phyloP scores from a whole-genome alignment of 768 basidiomycete genomes.

The Naganishia randhawae region DNA sequence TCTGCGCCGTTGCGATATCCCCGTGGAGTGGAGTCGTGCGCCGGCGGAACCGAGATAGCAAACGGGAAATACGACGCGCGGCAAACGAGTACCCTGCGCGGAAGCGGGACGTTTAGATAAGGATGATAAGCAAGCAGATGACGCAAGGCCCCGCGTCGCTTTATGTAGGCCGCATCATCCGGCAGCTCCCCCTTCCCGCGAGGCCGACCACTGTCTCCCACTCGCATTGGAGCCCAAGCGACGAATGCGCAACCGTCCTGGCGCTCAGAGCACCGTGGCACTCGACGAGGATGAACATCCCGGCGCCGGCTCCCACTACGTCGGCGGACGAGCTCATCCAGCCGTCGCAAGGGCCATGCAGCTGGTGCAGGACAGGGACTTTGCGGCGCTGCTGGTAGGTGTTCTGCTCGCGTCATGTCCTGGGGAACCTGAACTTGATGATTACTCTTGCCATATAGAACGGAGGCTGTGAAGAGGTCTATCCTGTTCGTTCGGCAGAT shows the following conservation, averaged over 20 bases:
- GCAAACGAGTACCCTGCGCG: too few species aligned
- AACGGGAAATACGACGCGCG: too few species aligned
- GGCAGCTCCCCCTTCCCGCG: not conserved
- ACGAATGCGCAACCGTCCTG: conserved; percentile 3
- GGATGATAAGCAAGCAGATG: not conserved
- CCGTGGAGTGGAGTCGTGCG: too few species aligned
- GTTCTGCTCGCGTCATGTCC: not conserved
- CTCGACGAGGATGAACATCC: conserved; percentile 3
- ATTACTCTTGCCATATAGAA: not conserved
- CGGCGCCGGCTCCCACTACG: conserved; percentile 21
- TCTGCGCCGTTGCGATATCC: too few species aligned
- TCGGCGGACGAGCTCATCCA: not conserved
- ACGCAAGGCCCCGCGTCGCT: not conserved
- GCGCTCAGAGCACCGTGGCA: not conserved
- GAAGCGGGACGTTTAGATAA: not conserved
- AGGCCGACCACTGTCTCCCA: not conserved
- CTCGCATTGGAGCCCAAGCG: not conserved
- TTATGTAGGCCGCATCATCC: not conserved
- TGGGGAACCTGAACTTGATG: not conserved
- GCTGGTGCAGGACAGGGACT: not conserved
- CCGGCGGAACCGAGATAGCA: too few species aligned
- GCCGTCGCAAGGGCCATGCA: not conserved
- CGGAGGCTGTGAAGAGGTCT: conserved; percentile 2
- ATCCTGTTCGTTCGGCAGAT: conserved; percentile 45
- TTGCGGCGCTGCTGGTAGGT: conserved; percentile 5